phyloP scores from a whole-genome alignment of 2,329 filamentous ascomycete species.

The Arachnomyces sp. region DNA sequence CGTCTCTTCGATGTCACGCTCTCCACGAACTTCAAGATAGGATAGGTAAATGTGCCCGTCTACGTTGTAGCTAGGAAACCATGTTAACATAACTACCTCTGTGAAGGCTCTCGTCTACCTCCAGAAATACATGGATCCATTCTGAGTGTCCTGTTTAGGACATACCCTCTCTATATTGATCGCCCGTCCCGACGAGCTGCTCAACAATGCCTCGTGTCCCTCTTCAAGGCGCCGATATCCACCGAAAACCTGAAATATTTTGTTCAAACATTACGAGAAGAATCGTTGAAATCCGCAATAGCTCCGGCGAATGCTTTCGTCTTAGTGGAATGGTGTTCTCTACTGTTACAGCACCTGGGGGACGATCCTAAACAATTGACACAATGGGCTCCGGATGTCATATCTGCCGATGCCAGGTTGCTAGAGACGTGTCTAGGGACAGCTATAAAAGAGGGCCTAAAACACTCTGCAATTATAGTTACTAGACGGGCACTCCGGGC shows the following conservation, averaged over 20 bases:
- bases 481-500: slow-evolving; percentile 73
- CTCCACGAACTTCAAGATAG: slow-evolving; percentile 39
- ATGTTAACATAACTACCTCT: slow-evolving; percentile 10
- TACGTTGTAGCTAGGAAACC: background rate
- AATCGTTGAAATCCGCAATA: slow-evolving; percentile 69
- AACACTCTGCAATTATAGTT: slow-evolving; percentile 65
- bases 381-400: slow-evolving; percentile 52
- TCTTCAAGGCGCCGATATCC: slow-evolving; percentile 56
- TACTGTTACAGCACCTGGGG: slow-evolving; percentile 66
- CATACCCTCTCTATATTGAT: slow-evolving; percentile 81
- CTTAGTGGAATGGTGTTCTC: slow-evolving; percentile 79
- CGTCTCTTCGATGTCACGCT: slow-evolving; percentile 32
- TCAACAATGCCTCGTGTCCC: slow-evolving; percentile 66
- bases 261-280: slow-evolving; percentile 59
- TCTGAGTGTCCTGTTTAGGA: slow-evolving; percentile 72
- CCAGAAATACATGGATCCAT: slow-evolving; percentile 37
- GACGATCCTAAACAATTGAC: slow-evolving; percentile 55
- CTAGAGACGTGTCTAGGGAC: slow-evolving; percentile 70
- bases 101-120: slow-evolving; percentile 26
- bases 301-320: slow-evolving; percentile 78
- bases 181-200: slow-evolving; percentile 75
- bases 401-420: slow-evolving; percentile 62
- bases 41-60: slow-evolving; percentile 26
- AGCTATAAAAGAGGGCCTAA: slow-evolving; percentile 56
- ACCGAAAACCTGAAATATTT: slow-evolving; percentile 46